phyloP scores from a whole-genome alignment of 805 yeast genomes.

The Metschnikowia lochheadii region DNA sequence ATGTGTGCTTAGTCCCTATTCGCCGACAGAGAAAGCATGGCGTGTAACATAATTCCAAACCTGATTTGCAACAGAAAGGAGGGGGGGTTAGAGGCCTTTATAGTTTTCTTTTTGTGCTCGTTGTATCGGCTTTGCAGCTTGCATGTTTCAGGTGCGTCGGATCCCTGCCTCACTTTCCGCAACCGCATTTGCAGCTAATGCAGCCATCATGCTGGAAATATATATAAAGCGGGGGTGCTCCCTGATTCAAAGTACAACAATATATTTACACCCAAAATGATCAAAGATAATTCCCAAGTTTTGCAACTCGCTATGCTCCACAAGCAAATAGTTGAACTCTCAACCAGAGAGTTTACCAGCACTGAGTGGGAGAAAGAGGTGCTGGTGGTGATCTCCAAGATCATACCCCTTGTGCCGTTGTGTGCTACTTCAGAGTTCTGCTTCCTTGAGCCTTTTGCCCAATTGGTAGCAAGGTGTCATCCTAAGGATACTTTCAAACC shows the following conservation, averaged over 20 bases:
- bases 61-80: background rate
- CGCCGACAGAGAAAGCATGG: too few species aligned
- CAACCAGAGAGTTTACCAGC: background rate
- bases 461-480: background rate
- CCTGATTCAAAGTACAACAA: background rate
- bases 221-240: background rate
- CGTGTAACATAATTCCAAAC: background rate
- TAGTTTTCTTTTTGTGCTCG: background rate
- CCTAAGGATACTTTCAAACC: background rate
- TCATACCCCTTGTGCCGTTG: background rate
- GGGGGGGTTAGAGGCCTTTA: background rate
- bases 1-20: too few species aligned
- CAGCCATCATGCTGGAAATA: background rate
- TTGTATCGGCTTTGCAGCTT: background rate
- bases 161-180: background rate
- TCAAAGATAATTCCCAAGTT: constrained; percentile 2
- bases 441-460: constrained; percentile 5
- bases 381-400: background rate
- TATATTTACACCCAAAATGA: background rate
- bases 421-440: background rate
- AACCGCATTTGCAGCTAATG: constrained; percentile 3
- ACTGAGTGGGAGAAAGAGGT: constrained; percentile 1
- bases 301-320: background rate
- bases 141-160: constrained; percentile 1
- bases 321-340: background rate